A percentile compares a stretch with the other conserved stretches of the same genome.
These are phyloP conservation scores for Taphrina wiesneri DNA, from an alignment of 1,139 yeast species.

Conservation along the genomic window DNA sequence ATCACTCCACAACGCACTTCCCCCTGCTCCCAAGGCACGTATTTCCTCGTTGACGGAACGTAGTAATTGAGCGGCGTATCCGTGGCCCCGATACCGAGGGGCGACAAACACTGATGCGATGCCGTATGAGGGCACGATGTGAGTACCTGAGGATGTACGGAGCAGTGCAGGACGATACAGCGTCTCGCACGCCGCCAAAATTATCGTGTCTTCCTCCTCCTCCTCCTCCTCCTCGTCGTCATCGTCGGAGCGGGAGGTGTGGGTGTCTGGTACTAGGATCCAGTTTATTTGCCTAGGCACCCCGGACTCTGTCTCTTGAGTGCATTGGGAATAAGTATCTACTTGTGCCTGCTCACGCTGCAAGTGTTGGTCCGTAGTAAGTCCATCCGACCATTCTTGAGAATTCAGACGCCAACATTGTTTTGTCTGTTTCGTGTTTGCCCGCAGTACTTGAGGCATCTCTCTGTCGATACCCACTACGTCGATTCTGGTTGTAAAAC, in stretches of 20 bases:
- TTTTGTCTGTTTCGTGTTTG: not conserved
- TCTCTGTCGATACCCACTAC: not conserved
- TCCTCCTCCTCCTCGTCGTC: not conserved
- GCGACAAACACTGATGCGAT: conserved; percentile 8
- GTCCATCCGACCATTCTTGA: conserved; percentile 6
- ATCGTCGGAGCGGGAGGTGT: no score
- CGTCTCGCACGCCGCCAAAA: conserved; percentile 11
- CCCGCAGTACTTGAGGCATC: conserved; percentile 3
- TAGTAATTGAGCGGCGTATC: not conserved
- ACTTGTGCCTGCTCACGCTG: conserved; percentile 7
- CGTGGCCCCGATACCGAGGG: conserved; percentile 3
- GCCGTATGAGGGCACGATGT: not conserved
- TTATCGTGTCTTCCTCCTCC: not conserved
- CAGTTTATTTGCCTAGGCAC: not conserved
- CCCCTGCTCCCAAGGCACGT: not conserved
- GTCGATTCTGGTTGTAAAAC: not conserved
- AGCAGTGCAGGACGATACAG: conserved; percentile 2
- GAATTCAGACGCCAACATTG: not conserved
- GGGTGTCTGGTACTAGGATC: conserved; percentile 2
- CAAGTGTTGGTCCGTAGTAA: not conserved
- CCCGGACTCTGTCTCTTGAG: not conserved
- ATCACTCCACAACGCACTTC: conserved; percentile 4
- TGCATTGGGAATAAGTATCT: not conserved
- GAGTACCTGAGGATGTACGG: not conserved
- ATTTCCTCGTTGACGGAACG: not conserved